Base-by-base conservation (phyloP, 2,329 filamentous ascomycete species). In the Aspergillus pseudoglaucus region DNA sequence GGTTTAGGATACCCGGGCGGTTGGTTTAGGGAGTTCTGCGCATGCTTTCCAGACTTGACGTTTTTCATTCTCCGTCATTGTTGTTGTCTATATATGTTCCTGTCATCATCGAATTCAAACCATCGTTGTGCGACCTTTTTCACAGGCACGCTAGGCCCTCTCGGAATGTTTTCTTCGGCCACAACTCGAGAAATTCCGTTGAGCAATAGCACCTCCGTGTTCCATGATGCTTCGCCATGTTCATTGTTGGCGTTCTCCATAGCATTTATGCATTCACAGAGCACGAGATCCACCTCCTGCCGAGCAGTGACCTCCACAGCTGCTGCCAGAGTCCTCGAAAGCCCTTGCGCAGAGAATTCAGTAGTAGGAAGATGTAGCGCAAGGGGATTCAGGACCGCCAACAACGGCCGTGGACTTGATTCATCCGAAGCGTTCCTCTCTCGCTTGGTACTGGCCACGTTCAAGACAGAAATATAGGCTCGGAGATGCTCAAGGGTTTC, bases 401-500 rank as follows among this genome's bases (percentile, higher is more conserved):
- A 57, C n/a, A 67, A 45, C 12, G 59, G 57, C n/a, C 47, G 53
- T 15, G 43, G 44, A 22, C 20, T 37, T 35, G 48, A 46, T 32
- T 48, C 41, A 45, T 20, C 38, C 10, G n/a, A 35, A 17, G 15
- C 44, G 7, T 10, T 41, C 17, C 14, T 42, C 6, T 22, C 45
- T 20, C 2, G 47, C 37, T 37, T 48, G 40, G 5, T 39, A 25
- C 22, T 35, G 25, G 33, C 44, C 10, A 40, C 37, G 22, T 15
- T 41, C 30, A 81, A 77, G 45, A 80, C 75, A 38, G 85, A 75
- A 15, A 96, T 75, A 59, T 85, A 88, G 32, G 88, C 88, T 46
- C 88, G 84, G 6, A 95, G 78, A 64, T 87, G 83, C 18, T 86
- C 82, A 46, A 93, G 77, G 2, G 85, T 88, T 0, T 88, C 82